Conservation (phyloP, 345 rosid genomes). For the Citrus unshiu region DNA sequence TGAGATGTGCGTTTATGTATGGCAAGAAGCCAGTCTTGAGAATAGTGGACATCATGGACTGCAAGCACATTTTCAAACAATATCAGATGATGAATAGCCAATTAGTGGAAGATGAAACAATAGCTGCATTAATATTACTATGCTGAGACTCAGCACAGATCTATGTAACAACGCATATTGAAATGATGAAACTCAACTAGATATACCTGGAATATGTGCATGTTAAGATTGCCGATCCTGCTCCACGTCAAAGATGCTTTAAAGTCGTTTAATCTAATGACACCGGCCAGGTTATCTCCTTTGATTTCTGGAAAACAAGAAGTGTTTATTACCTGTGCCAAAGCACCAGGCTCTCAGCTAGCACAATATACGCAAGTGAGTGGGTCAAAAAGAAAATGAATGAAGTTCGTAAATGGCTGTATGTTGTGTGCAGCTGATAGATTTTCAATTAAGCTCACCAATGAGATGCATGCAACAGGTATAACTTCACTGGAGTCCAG, state of each 20-base stretch:
- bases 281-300: conserved; percentile 47
- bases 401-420: neutral
- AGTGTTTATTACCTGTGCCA: conserved; percentile 41
- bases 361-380: neutral
- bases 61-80: conserved; percentile 3
- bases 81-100: neutral
- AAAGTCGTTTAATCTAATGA: conserved; percentile 38
- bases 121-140: neutral
- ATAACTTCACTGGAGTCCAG: conserved; percentile 41
- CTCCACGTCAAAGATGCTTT: conserved; percentile 52
- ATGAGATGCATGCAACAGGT: conserved; percentile 56
- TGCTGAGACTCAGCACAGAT: too few species aligned
- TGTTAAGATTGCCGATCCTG: conserved; percentile 45
- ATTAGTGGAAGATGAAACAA: neutral
- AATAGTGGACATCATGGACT: conserved; percentile 40
- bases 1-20: conserved; percentile 45
- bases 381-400: neutral
- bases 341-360: neutral
- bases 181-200: neutral
- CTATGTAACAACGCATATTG: too few species aligned
- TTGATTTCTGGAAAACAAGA: conserved; percentile 48
- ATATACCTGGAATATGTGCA: conserved; percentile 48
- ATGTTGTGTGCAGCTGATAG: neutral
- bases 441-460: conserved; percentile 36
- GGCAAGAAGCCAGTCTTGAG: conserved; percentile 52